A percentile compares a stretch with the other conserved stretches of the same genome.
These are phyloP conservation scores for Castanea mollissima DNA, from an alignment of 306 rosid species.

Conservation along the genomic window DNA sequence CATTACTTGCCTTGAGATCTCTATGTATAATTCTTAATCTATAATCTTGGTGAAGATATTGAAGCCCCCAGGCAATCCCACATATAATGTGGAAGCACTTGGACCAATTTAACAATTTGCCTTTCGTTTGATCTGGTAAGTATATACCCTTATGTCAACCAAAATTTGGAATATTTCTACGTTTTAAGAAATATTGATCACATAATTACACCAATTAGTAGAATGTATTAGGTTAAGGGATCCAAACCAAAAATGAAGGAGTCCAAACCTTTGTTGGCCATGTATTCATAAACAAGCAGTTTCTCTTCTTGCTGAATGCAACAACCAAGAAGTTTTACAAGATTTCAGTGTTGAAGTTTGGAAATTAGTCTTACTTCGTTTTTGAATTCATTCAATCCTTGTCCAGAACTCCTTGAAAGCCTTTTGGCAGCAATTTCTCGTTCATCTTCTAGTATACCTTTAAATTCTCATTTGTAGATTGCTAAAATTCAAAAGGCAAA, in stretches of 20 bases:
- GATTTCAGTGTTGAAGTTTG: constrained; percentile 68
- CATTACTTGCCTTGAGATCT: constrained; percentile 55
- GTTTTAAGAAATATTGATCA: too few species aligned
- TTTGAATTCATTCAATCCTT: constrained; percentile 55
- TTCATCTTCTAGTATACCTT: constrained; percentile 52
- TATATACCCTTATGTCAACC: background rate
- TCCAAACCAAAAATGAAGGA: constrained; percentile 55
- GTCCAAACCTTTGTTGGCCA: constrained; percentile 65
- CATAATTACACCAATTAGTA: background rate
- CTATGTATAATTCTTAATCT: constrained; percentile 52
- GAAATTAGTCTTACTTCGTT: constrained; percentile 58
- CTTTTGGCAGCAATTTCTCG: constrained; percentile 62
- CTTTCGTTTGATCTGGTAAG: constrained; percentile 26
- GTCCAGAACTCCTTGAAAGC: constrained; percentile 46
- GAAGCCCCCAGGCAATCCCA: constrained; percentile 45
- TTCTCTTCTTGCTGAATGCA: constrained; percentile 53
- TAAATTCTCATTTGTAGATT: background rate
- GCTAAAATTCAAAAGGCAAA: too few species aligned
- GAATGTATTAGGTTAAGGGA: background rate
- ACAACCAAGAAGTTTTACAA: constrained; percentile 60
- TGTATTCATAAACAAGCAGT: constrained; percentile 52
- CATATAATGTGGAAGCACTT: constrained; percentile 43
- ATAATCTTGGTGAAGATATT: constrained; percentile 60
- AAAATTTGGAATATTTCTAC: background rate
- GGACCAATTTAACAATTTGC: constrained; percentile 27